Evolutionary conservation across 768 basidiomycete genomes (phyloP).

Genomic region (Scleroderma citrinum): DNA sequence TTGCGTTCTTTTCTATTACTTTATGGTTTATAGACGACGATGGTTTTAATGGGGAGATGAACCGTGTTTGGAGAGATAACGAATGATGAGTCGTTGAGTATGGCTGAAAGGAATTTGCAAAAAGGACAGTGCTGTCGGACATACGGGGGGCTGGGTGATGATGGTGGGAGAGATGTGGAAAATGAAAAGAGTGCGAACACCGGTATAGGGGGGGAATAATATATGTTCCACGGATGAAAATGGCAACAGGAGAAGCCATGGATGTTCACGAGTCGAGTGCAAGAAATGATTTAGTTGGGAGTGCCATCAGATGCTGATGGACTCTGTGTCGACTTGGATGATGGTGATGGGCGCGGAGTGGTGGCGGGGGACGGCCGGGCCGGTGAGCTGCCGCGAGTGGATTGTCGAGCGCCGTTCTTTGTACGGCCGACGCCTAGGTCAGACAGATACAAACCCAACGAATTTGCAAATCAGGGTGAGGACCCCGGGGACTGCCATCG

Average conservation of each 20-base stretch:
- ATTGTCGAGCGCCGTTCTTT: conserved; percentile 5
- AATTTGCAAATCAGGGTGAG: conserved; percentile 14
- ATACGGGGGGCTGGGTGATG: too few species aligned
- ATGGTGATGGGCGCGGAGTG: not conserved
- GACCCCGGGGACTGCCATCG: conserved; percentile 24
- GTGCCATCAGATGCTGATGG: not conserved
- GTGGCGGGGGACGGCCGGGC: not conserved
- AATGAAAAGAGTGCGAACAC: not conserved
- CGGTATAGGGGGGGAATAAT: not conserved
- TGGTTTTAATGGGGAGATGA: not conserved
- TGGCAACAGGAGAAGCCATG: not conserved
- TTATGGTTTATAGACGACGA: not conserved
- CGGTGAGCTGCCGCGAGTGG: not conserved
- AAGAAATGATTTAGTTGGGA: not conserved
- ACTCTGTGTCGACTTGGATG: too few species aligned
- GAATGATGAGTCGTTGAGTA: too few species aligned
- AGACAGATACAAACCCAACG: conserved; percentile 3
- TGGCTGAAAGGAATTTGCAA: too few species aligned
- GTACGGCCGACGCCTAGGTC: conserved; percentile 12
- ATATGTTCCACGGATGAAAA: not conserved
- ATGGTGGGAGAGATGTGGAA: not conserved
- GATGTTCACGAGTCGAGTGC: not conserved
- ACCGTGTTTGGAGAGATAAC: too few species aligned
- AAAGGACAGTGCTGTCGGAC: too few species aligned
- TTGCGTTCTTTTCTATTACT: too few species aligned